Percentiles rank a stretch among this genome's conserved stretches.
These are phyloP conservation scores for Sordaria brevicollis DNA, from an alignment of 495 filamentous ascomycete species.

Conservation along the genomic window DNA sequence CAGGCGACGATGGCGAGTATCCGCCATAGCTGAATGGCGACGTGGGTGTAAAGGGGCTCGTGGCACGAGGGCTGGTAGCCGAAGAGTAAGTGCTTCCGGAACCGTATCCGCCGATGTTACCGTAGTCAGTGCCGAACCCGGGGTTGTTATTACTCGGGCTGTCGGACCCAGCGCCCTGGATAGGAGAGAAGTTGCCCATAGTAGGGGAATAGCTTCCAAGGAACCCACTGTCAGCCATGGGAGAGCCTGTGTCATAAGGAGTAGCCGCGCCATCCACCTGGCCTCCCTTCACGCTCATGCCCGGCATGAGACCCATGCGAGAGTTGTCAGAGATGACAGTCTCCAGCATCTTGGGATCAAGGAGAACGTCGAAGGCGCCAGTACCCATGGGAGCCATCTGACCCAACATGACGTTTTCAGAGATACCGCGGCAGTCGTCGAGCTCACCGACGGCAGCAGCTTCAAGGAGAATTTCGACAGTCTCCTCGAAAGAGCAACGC, in stretches of 20 bases:
- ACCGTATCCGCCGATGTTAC: conserved; percentile 24
- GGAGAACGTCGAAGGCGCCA: conserved; percentile 81
- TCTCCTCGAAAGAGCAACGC: conserved; percentile 99
- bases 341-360: conserved; percentile 91
- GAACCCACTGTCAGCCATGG: conserved; percentile 63
- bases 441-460: conserved; percentile 89
- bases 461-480: conserved; percentile 93
- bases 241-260: conserved; percentile 87
- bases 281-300: conserved; percentile 60
- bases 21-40: conserved; percentile 55
- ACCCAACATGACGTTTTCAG: conserved; percentile 97
- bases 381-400: conserved; percentile 95
- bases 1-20: conserved; percentile 56
- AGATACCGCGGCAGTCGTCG: conserved; percentile 94
- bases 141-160: conserved; percentile 45
- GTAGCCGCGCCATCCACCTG: conserved; percentile 79
- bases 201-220: conserved; percentile 55
- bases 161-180: conserved; percentile 65
- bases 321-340: conserved; percentile 88
- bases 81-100: conserved; percentile 49
- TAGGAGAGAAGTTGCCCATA: conserved; percentile 86
- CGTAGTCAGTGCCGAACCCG: conserved; percentile 57
- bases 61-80: conserved; percentile 60
- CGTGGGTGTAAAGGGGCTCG: conserved; percentile 70
- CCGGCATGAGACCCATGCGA: conserved; percentile 65